These are phyloP conservation scores for Smallanthus sonchifolius DNA, from an alignment of 129 eudicot species.

Conservation along the genomic window DNA sequence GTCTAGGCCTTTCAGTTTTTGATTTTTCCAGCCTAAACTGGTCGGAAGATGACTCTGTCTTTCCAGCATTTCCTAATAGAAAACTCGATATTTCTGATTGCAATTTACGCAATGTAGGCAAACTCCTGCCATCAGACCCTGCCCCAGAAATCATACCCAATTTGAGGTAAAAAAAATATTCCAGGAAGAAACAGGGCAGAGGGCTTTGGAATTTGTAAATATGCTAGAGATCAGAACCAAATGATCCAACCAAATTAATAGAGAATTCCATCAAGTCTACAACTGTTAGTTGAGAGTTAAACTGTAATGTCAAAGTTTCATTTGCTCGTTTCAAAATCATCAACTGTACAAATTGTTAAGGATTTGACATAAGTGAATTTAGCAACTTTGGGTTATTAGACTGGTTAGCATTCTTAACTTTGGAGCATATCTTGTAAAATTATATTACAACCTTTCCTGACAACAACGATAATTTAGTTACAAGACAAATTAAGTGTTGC, in stretches of 20 bases:
- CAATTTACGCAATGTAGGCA: conserved; percentile 59
- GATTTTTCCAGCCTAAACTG: conserved; percentile 61
- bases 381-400: not conserved
- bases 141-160: conserved; percentile 21
- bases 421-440: not conserved
- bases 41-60: conserved; percentile 37
- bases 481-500: not conserved
- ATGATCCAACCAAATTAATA: not conserved
- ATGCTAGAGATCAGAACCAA: conserved; percentile 1
- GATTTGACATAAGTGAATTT: not conserved
- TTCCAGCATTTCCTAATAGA: conserved; percentile 39
- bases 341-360: not conserved
- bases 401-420: not conserved
- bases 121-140: conserved; percentile 51
- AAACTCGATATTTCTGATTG: conserved; percentile 45
- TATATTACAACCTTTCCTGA: not conserved
- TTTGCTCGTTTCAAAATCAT: not conserved
- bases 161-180: conserved; percentile 2
- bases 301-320: not conserved
- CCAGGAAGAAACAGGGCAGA: not conserved
- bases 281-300: conserved; percentile 12
- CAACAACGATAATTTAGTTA: not conserved
- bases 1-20: conserved; percentile 76
- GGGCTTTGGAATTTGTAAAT: not conserved
- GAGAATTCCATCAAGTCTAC: conserved; percentile 8